Evolutionary conservation across 805 yeast species (phyloP), one percentile per base, ranked within the genome.

Genomic region (Hanseniaspora taiwanica): DNA sequence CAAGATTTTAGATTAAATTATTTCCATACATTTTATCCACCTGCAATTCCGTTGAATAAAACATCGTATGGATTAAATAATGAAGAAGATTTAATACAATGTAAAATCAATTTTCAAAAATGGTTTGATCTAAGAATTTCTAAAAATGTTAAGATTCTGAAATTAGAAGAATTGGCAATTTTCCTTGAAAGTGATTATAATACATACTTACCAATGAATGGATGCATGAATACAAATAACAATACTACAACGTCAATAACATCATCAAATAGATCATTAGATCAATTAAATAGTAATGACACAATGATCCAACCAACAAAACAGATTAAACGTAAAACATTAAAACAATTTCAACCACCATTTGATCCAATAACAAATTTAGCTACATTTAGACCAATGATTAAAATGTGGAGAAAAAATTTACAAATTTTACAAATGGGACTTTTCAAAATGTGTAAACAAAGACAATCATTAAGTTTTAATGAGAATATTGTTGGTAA

Each of bases 321-420:
- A 13, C 98, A 97, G 0, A 58, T 91, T 20, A 76, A 78, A 46
- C 73, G 98, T 39, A 83, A 82, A 58, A 86, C 97, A 2, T 68
- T 91, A 52, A 91, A 91, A 58, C 98, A 91, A 56, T 69, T 87
- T 35, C 79, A 82, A 33, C 83, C 94, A 2, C 98, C 98, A 1
- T 84, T 79, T 51, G 98, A 89, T 59, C 89, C 84, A 32, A 78
- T 76, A 36, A 69, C 72, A 20, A 91, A 80, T 45, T 68, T 91
- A 45, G 86, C 91, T 0, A 81, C 74, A 38, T 85, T 87, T 57
- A 66, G 98, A 46, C 98, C 98, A 1, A 54, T 80, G 56, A 79
- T 87, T 29, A 91, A 91, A 60, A 69, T 78, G 8, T 67, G 83
- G 12, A 83, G 84, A 56, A 66, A 76, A 39, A 60, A 60, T 19